Evolutionary conservation across 192 early-diverging fungal species (phyloP).

Genomic region (Dissophora globulifera): DNA sequence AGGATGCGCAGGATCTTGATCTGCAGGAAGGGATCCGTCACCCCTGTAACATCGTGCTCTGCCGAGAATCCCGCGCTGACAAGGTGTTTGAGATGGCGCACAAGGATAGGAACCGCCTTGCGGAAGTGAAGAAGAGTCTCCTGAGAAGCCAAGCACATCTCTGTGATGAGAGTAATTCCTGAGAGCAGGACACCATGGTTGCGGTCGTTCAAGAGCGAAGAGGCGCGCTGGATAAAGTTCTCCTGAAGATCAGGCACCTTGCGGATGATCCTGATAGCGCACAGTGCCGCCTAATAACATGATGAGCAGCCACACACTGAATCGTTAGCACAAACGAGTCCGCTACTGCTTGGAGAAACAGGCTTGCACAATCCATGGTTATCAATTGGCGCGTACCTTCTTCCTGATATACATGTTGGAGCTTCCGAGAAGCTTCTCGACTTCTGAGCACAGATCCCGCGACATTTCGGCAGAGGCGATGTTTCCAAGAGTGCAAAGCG

Average conservation of each 20-base stretch:
- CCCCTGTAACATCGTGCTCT: constrained; percentile 96
- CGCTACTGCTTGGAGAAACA: background rate
- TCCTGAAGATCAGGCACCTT: constrained; percentile 94
- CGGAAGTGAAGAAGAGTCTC: constrained; percentile 79
- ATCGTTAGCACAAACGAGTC: background rate
- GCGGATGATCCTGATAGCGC: constrained; percentile 90
- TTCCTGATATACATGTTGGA: constrained; percentile 96
- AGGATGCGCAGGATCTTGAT: constrained; percentile 92
- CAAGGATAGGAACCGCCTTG: constrained; percentile 82
- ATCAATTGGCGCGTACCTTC: constrained; percentile 83
- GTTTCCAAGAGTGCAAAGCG: constrained; percentile 95
- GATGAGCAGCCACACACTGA: too few species aligned
- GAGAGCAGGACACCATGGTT: constrained; percentile 97
- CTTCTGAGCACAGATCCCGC: constrained; percentile 91
- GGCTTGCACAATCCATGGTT: too few species aligned
- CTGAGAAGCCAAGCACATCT: constrained; percentile 83
- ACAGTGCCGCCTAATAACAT: constrained; percentile 82
- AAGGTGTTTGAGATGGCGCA: constrained; percentile 89
- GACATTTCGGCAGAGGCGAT: constrained; percentile 98
- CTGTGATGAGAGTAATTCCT: constrained; percentile 87
- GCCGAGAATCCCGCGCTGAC: constrained; percentile 87
- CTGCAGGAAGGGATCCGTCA: constrained; percentile 98
- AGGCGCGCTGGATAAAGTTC: constrained; percentile 80
- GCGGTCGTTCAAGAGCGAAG: constrained; percentile 85
- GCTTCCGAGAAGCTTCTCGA: constrained; percentile 91